A percentile compares a stretch with the other conserved stretches of the same genome.
Conservation (phyloP, 768 basidiomycete species). For the Calocybe gangraenosa region DNA sequence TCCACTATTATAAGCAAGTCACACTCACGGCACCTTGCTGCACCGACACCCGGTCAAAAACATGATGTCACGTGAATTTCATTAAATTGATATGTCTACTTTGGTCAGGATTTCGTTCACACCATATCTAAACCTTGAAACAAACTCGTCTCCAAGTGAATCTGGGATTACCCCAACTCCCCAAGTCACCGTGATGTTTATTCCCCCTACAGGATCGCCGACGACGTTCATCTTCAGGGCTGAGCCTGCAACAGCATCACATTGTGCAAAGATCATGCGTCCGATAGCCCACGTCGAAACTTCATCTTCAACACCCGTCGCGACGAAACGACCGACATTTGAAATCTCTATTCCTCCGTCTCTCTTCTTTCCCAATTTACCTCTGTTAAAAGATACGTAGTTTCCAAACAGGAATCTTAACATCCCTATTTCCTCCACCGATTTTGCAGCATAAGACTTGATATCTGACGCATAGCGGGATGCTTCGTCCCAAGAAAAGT, state of each 20-base stretch:
- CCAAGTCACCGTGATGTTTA: conserved; percentile 24
- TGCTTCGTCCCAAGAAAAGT: conserved; percentile 30
- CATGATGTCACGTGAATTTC: not conserved
- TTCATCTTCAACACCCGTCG: not conserved
- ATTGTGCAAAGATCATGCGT: conserved; percentile 25
- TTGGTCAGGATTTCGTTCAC: conserved; percentile 8
- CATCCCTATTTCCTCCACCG: conserved; percentile 25
- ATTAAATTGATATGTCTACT: not conserved
- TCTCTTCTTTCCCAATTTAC: conserved; percentile 29
- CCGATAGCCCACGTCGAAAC: conserved; percentile 15
- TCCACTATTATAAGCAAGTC: not conserved
- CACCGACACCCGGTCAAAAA: not conserved
- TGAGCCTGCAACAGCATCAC: conserved; percentile 22
- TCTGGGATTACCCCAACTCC: conserved; percentile 20
- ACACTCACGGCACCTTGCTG: too few relatives aligned
- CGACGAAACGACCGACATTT: conserved; percentile 30
- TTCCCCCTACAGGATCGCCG: conserved; percentile 20
- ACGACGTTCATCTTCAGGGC: conserved; percentile 26
- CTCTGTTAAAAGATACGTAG: conserved; percentile 23
- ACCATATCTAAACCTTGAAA: conserved; percentile 14
- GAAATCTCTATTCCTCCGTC: conserved; percentile 29
- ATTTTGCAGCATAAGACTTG: conserved; percentile 15
- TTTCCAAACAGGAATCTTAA: conserved; percentile 29
- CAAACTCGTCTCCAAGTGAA: conserved; percentile 21
- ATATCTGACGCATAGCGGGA: conserved; percentile 23